phyloP scores from a whole-genome alignment of 2,329 filamentous ascomycete species.

The Sclerotinia borealis region DNA sequence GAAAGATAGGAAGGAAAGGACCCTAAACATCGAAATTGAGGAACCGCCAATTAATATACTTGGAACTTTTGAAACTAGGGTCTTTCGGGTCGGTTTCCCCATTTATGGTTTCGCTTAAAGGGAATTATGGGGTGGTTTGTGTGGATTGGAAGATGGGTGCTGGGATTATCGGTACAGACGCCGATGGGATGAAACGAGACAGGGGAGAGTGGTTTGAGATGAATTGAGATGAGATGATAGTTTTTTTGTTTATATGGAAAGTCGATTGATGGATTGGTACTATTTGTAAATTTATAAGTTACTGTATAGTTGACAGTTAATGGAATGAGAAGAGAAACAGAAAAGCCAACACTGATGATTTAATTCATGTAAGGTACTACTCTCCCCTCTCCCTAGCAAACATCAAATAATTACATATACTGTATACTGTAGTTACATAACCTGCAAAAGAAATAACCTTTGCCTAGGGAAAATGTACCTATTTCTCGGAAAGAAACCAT shows the following conservation, averaged over 20 bases:
- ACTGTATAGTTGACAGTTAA: too few relatives aligned
- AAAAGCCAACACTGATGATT: too few relatives aligned
- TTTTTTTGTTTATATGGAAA: neutral
- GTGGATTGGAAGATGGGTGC: neutral
- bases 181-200: neutral
- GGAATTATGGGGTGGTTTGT: neutral
- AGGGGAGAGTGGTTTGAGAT: neutral
- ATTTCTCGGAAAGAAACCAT: too few relatives aligned
- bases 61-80: neutral
- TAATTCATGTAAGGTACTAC: too few relatives aligned
- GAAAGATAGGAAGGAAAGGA: neutral
- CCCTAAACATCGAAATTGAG: neutral
- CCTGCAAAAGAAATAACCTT: too few relatives aligned
- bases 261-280: too few relatives aligned
- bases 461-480: too few relatives aligned
- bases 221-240: neutral
- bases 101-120: neutral
- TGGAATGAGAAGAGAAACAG: too few relatives aligned
- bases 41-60: neutral
- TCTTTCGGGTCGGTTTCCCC: neutral
- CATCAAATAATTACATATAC: too few relatives aligned
- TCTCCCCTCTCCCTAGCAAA: too few relatives aligned
- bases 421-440: too few relatives aligned
- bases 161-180: constrained; percentile 1
- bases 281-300: too few relatives aligned